These are phyloP conservation scores for Salix dunnii DNA, from an alignment of 345 rosid species.

Conservation along the genomic window DNA sequence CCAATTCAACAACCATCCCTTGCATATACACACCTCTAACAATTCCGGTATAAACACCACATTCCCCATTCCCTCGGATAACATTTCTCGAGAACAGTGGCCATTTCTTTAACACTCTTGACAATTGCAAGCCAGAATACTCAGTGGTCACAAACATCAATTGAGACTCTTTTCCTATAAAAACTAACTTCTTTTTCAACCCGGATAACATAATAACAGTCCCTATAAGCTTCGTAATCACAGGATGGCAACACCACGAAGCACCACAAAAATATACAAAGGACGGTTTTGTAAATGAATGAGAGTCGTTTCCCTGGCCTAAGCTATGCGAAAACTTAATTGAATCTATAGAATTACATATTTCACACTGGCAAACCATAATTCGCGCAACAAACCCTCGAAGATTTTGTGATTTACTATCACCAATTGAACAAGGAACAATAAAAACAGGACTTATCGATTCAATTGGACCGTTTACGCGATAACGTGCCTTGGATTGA, in stretches of 20 bases:
- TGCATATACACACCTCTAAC: slow-evolving; percentile 66
- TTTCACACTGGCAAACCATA: slow-evolving; percentile 55
- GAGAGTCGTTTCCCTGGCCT: slow-evolving; percentile 12
- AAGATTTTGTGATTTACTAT: slow-evolving; percentile 29
- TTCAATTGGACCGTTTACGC: slow-evolving; percentile 54
- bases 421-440: slow-evolving; percentile 51
- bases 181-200: slow-evolving; percentile 66
- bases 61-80: slow-evolving; percentile 44
- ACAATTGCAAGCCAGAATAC: slow-evolving; percentile 49
- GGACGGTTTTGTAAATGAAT: slow-evolving; percentile 39
- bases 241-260: slow-evolving; percentile 71
- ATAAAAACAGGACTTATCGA: slow-evolving; percentile 62
- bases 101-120: slow-evolving; percentile 29
- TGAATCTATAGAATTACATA: slow-evolving; percentile 29
- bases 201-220: slow-evolving; percentile 42
- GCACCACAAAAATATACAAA: slow-evolving; percentile 61
- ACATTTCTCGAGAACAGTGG: slow-evolving; percentile 16
- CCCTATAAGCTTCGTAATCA: slow-evolving; percentile 59
- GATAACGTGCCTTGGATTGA: slow-evolving; percentile 37
- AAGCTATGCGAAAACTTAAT: neutral
- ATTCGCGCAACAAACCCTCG: slow-evolving; percentile 61
- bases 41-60: slow-evolving; percentile 58
- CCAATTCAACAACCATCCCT: slow-evolving; percentile 81
- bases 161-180: slow-evolving; percentile 42
- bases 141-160: slow-evolving; percentile 56